Base-by-base conservation (phyloP, 306 rosid species). In the Cucumis hystrix region DNA sequence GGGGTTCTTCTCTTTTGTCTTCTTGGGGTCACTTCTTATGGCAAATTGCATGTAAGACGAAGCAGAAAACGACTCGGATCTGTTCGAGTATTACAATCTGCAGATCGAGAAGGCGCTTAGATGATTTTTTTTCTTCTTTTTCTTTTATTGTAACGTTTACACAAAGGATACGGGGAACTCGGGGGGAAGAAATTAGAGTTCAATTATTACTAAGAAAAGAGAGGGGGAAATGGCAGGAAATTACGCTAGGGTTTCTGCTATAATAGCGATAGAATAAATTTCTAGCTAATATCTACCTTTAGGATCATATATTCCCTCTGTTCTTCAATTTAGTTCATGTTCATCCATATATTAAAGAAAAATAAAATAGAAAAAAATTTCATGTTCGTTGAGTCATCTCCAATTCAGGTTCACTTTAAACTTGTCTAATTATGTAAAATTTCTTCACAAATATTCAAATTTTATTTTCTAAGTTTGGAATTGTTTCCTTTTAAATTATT, bases 1-100 rank as follows among this genome's bases (percentile, higher is more conserved):
- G 35, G 55, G 61, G 41, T 64, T 59, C 60, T 84, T 80, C 76
- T 85, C 68, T 74, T 85, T 45, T 37, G 41, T 49, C 15, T 71
- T 71, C 25, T 71, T 71, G 59, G 76, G 76, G 16, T 25, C 21
- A 14, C 23, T 71, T 71, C 43, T 71, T 7, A 18, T 71, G 12
- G 40, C 76, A 71, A 71, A 45, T 71, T 49, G 3, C 41, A 43
- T 71, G 39, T 71, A 71, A 49, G 76, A 49, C 21, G 59, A 71
- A 51, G 76, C 76, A 49, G 43, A 49, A 71, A 71, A 41, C 40
- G 43, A 71, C 41, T 21, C 60, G 37, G n/a, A 49, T 71, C 76
- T 43, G n/a, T 14, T 45, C 21, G 51, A 45, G 4, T 18, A 66
- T 66, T 66, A 66, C 52, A n/a, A 51, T 70, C 58, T 25, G 76